These are phyloP conservation scores for Erythrophleum fordii DNA, from an alignment of 306 rosid species.

Conservation along the genomic window DNA sequence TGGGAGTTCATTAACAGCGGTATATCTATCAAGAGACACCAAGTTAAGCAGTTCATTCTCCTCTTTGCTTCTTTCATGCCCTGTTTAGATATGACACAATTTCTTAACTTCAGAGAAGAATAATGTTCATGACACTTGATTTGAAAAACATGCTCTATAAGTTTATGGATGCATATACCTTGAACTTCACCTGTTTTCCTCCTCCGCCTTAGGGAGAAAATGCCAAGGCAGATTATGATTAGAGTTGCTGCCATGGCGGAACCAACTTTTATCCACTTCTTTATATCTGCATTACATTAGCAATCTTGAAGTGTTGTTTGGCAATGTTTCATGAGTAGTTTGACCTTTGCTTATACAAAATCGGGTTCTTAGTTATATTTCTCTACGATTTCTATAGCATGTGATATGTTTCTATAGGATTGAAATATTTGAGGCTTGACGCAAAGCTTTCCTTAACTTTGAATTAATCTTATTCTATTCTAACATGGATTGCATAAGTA, in stretches of 20 bases:
- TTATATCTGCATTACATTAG: neutral
- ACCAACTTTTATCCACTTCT: constrained; percentile 18
- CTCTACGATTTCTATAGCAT: too few relatives aligned
- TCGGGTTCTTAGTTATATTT: too few relatives aligned
- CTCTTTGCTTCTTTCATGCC: neutral
- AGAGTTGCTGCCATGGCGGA: neutral
- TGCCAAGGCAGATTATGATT: neutral
- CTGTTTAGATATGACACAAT: constrained; percentile 1
- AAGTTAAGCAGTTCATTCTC: neutral
- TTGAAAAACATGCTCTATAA: neutral
- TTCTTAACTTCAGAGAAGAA: neutral
- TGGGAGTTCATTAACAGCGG: neutral
- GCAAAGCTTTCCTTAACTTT: neutral
- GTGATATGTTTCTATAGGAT: neutral
- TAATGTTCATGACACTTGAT: neutral
- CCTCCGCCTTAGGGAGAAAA: neutral
- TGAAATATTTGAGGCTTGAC: neutral
- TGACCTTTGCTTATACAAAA: neutral
- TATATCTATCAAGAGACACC: neutral
- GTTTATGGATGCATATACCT: constrained; percentile 21
- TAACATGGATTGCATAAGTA: neutral
- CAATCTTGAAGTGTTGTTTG: neutral
- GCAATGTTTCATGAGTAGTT: neutral
- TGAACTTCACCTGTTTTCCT: constrained; percentile 18
- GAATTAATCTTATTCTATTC: neutral